phyloP scores from a whole-genome alignment of 2,329 filamentous ascomycete genomes.

The Allantophomopsis lycopodina region DNA sequence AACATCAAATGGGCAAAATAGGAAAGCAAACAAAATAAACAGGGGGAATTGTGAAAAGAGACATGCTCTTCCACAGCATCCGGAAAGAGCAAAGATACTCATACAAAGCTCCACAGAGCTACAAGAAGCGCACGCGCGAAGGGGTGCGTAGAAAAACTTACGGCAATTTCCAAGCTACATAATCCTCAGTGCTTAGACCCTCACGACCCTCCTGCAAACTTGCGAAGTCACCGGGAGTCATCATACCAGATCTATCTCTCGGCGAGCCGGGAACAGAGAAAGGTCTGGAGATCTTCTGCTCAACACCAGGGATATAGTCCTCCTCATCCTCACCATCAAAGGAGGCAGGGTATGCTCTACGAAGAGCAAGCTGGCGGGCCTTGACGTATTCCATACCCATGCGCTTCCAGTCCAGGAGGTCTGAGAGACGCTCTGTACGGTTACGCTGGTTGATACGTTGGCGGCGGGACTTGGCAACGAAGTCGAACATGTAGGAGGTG shows the following conservation, averaged over 20 bases:
- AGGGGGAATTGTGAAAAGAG: too few relatives aligned
- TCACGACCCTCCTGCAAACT: slow-evolving; percentile 90
- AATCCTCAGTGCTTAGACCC: slow-evolving; percentile 89
- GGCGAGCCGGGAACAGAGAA: slow-evolving; percentile 91
- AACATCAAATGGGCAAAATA: too few relatives aligned
- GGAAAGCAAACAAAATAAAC: too few relatives aligned
- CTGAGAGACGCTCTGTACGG: slow-evolving; percentile 85
- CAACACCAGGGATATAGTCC: slow-evolving; percentile 82
- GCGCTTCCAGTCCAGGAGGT: slow-evolving; percentile 95
- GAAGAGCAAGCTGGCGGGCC: slow-evolving; percentile 80
- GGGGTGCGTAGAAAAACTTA: slow-evolving; percentile 34
- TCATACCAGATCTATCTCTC: slow-evolving; percentile 84
- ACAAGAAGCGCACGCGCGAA: neutral
- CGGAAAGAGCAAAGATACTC: too few relatives aligned
- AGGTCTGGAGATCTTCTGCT: slow-evolving; percentile 89
- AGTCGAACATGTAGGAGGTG: slow-evolving; percentile 85
- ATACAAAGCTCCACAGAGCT: too few relatives aligned
- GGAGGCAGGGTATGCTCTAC: slow-evolving; percentile 80
- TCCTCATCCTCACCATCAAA: slow-evolving; percentile 72
- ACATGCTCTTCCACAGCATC: too few relatives aligned
- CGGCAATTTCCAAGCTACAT: slow-evolving; percentile 96
- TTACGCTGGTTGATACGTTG: slow-evolving; percentile 99
- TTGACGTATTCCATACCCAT: slow-evolving; percentile 99
- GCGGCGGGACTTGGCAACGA: slow-evolving; percentile 80
- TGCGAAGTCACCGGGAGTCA: slow-evolving; percentile 97